These are phyloP conservation scores for Candida anglica DNA, from an alignment of 805 yeast species.

Conservation along the genomic window DNA sequence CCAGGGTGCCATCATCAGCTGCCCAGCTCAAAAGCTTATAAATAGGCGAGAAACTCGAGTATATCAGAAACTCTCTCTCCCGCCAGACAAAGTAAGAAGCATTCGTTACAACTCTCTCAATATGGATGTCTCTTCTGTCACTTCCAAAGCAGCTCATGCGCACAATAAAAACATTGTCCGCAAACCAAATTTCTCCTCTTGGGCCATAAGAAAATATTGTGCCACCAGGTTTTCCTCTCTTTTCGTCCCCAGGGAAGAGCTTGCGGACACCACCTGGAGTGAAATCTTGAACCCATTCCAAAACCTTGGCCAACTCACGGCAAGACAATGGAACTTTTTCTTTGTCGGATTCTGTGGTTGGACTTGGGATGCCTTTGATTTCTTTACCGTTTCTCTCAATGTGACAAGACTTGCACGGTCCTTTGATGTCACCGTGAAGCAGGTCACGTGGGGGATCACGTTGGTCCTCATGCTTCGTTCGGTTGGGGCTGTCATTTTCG, in stretches of 20 bases:
- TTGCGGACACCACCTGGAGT: constrained; percentile 27
- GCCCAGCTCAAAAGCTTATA: no score
- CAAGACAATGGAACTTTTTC: constrained; percentile 56
- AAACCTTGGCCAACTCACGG: constrained; percentile 44
- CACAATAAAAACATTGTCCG: no score
- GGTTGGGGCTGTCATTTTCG: constrained; percentile 62
- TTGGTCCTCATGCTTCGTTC: constrained; percentile 66
- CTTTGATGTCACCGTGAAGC: constrained; percentile 42
- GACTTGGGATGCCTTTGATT: no score
- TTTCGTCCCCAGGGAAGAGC: constrained; percentile 42
- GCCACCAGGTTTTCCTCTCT: constrained; percentile 47
- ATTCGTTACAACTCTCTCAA: no score
- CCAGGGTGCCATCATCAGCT: no score
- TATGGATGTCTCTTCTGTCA: no score
- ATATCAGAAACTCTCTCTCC: no score
- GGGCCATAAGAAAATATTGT: no score
- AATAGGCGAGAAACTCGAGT: no score
- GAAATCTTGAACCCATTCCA: constrained; percentile 60
- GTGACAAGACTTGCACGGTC: constrained; percentile 43
- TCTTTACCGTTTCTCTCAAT: constrained; percentile 53
- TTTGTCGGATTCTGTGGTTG: constrained; percentile 52
- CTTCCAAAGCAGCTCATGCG: no score
- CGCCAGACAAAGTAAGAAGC: no score
- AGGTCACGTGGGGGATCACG: constrained; percentile 64
- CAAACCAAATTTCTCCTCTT: no score